phyloP scores from a whole-genome alignment of 768 basidiomycete species.

The Ephemerocybe angulata region DNA sequence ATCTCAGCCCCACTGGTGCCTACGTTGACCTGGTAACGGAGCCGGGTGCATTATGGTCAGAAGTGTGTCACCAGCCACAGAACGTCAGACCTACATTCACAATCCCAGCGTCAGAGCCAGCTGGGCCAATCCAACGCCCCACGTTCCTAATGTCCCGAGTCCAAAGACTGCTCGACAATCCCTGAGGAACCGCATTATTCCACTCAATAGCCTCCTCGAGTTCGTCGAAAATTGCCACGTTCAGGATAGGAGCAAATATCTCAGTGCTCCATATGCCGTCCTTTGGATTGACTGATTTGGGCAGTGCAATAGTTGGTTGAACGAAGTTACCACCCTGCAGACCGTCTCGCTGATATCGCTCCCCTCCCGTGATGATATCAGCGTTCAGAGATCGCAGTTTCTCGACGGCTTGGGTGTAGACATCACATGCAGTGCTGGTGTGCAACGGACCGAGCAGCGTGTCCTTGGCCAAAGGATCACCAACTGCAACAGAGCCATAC shows the following conservation, averaged over 20 bases:
- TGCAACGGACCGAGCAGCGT: slow-evolving; percentile 90
- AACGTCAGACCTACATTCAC: slow-evolving; percentile 64
- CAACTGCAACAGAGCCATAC: slow-evolving; percentile 69
- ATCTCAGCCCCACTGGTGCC: slow-evolving; percentile 61
- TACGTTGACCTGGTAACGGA: slow-evolving; percentile 47
- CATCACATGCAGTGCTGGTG: slow-evolving; percentile 58
- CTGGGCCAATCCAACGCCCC: slow-evolving; percentile 89
- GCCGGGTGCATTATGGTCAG: slow-evolving; percentile 12
- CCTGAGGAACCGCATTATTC: slow-evolving; percentile 91
- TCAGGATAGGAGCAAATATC: slow-evolving; percentile 87
- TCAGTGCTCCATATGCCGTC: slow-evolving; percentile 73
- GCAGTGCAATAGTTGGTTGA: slow-evolving; percentile 78
- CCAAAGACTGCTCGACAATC: slow-evolving; percentile 90
- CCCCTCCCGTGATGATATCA: slow-evolving; percentile 73
- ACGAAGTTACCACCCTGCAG: slow-evolving; percentile 81
- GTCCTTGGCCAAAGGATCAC: slow-evolving; percentile 73
- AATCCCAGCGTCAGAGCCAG: slow-evolving; percentile 87
- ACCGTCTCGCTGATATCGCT: slow-evolving; percentile 45
- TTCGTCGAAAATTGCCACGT: slow-evolving; percentile 82
- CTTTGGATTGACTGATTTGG: slow-evolving; percentile 48
- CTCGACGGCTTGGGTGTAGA: slow-evolving; percentile 59
- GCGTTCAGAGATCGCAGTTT: slow-evolving; percentile 64
- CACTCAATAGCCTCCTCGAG: slow-evolving; percentile 82
- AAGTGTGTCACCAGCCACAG: slow-evolving; percentile 13
- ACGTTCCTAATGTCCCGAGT: slow-evolving; percentile 79